Base-by-base conservation (phyloP, 371 early-diverging fungal species). In the Blakeslea trispora region DNA sequence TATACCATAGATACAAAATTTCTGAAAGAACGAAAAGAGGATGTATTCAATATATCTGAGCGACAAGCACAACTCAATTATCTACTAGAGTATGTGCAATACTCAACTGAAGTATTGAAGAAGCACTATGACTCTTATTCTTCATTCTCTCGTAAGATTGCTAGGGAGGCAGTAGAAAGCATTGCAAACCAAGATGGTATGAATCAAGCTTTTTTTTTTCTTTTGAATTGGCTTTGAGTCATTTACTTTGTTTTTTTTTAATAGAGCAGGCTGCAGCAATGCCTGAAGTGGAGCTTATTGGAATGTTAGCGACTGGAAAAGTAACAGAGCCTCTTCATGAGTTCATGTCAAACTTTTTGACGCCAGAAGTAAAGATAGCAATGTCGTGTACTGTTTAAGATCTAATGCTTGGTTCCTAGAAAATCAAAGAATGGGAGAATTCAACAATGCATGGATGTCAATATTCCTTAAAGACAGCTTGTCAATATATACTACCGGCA, bases 221-320 rank as follows among this genome's bases (percentile, higher is more conserved):
- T n/a, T n/a, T n/a, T n/a, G n/a, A n/a, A n/a, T n/a, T n/a, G n/a
- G n/a, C n/a, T n/a, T n/a, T n/a, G n/a, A n/a, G n/a, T n/a, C n/a
- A n/a, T 32, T 42, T 13, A 7, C 13, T 22, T 7, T 11, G n/a
- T 17, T 13, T 10, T 31, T 39, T 14, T 19, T 31, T 34, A 41
- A 10, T 23, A 61, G 62, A 55, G 46, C 34, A 49, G 4, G 18
- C 51, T 5, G 41, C 28, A 9, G 56, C 57, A 3, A 65, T 65
- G 60, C 65, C 65, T 10, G 60, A 59, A 21, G 58, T 65, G 5
- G 65, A 65, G 13, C n/a, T 65, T 10, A 53, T 60, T 17, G 59
- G 47, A 2, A 32, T 56, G 17, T 42, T 65, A 10, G 65, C 65
- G 0, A 60, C 57, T n/a, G 65, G 65, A 11, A 49, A 39, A 40